Percentiles rank a stretch among this genome's conserved stretches.
These are phyloP conservation scores for Beauveria varroae DNA, from an alignment of 2,329 filamentous ascomycete species.

Conservation along the genomic window DNA sequence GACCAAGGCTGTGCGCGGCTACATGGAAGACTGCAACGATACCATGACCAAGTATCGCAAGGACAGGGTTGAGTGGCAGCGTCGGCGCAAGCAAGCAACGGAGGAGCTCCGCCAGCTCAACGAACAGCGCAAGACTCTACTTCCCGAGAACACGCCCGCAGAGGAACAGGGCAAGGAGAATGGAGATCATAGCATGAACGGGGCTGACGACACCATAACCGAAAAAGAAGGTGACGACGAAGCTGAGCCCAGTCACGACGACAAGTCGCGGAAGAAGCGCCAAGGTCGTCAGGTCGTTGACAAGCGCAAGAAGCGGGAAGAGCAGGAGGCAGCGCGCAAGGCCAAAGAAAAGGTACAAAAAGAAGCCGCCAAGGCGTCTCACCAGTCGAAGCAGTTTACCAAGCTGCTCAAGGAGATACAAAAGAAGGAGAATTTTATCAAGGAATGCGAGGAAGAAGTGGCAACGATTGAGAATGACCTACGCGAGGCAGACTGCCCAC, in stretches of 20 bases:
- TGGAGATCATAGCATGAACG: conserved; percentile 54
- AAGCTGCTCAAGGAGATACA: conserved; percentile 84
- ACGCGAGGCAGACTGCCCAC: conserved; percentile 86
- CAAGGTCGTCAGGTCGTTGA: conserved; percentile 53
- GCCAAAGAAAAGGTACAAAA: conserved; percentile 65
- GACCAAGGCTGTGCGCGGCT: conserved; percentile 77
- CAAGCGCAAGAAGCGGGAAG: conserved; percentile 69
- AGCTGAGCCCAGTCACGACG: conserved; percentile 62
- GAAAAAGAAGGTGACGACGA: conserved; percentile 46
- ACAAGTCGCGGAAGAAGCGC: conserved; percentile 44
- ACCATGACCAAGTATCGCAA: conserved; percentile 94
- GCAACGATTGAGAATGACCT: conserved; percentile 82
- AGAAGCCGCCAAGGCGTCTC: conserved; percentile 53
- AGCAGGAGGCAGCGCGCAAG: conserved; percentile 66
- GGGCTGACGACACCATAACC: conserved; percentile 52
- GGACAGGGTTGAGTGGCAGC: conserved; percentile 88
- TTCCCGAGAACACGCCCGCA: conserved; percentile 66
- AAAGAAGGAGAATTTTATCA: conserved; percentile 73
- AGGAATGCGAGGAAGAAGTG: conserved; percentile 78
- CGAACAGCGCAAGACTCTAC: conserved; percentile 63
- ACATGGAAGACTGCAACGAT: conserved; percentile 86
- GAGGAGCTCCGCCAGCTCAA: conserved; percentile 66
- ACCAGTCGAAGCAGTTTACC: conserved; percentile 80
- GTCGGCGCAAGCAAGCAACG: conserved; percentile 61
- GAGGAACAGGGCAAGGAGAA: conserved; percentile 41